These are phyloP conservation scores for Globisporangium acanthophoron DNA, from an alignment of 352 stramenopile species.

Conservation along the genomic window DNA sequence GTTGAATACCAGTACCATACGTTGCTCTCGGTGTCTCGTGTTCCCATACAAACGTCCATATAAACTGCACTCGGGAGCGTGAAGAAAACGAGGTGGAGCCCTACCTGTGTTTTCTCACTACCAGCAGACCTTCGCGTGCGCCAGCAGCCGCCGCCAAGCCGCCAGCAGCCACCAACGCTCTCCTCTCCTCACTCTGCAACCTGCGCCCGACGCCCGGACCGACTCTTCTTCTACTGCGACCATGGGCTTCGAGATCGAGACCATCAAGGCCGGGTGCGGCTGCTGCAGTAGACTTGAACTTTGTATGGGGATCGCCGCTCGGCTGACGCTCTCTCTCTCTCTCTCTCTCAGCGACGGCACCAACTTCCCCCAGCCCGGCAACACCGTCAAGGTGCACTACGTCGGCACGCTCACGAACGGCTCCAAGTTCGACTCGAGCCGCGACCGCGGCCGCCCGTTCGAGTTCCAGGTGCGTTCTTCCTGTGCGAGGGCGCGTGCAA, in stretches of 20 bases:
- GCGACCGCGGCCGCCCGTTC: conserved; percentile 69
- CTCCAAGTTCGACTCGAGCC: conserved; percentile 82
- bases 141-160: not conserved
- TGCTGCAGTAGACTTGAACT: too few relatives aligned
- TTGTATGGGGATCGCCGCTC: too few relatives aligned
- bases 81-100: not conserved
- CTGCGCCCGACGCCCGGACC: not conserved
- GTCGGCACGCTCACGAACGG: conserved; percentile 67
- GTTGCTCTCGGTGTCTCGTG: not conserved
- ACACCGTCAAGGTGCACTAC: conserved; percentile 77
- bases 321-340: not conserved
- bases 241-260: conserved; percentile 44
- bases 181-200: not conserved
- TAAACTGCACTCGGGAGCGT: not conserved
- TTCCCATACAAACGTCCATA: not conserved
- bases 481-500: not conserved
- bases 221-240: not conserved
- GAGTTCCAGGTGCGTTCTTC: conserved; percentile 47
- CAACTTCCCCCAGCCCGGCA: conserved; percentile 67
- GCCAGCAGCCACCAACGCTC: not conserved
- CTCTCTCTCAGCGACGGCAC: conserved; percentile 46
- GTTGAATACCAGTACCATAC: conserved; percentile 3
- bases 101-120: too few relatives aligned
- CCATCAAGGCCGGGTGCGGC: conserved; percentile 61
- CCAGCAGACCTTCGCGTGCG: not conserved